phyloP scores from a whole-genome alignment of 2,329 filamentous ascomycete genomes.

The Onygenales sp. region DNA sequence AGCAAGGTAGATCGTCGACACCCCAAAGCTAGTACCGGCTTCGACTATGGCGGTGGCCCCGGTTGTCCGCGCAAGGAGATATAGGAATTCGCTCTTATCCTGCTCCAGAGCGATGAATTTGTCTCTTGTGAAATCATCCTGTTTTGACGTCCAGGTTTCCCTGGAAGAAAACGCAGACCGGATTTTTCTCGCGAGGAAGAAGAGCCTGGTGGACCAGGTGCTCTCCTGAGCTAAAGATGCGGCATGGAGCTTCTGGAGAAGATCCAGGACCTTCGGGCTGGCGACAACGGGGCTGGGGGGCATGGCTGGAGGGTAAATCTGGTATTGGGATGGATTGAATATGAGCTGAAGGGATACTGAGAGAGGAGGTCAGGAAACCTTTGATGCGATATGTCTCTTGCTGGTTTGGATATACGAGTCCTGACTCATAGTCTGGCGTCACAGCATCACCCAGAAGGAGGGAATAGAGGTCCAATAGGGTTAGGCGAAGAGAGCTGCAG shows the following conservation, averaged over 20 bases:
- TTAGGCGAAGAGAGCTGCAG: no score
- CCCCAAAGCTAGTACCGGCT: slow-evolving; percentile 52
- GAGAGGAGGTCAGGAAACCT: not conserved
- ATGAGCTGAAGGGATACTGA: not conserved
- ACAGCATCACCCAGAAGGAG: not conserved
- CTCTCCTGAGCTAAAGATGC: slow-evolving; percentile 25
- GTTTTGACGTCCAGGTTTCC: slow-evolving; percentile 7
- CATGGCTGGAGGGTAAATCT: slow-evolving; percentile 2
- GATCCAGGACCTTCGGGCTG: slow-evolving; percentile 12
- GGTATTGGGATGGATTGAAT: not conserved
- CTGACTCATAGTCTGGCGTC: not conserved
- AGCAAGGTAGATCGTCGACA: slow-evolving; percentile 54
- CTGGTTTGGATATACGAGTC: not conserved
- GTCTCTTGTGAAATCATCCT: slow-evolving; percentile 39
- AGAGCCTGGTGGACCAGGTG: slow-evolving; percentile 14
- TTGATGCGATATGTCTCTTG: not conserved
- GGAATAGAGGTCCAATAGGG: no score
- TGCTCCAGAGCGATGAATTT: slow-evolving; percentile 52
- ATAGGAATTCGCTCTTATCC: slow-evolving; percentile 50
- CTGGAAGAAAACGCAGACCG: slow-evolving; percentile 8
- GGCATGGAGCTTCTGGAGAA: slow-evolving; percentile 24
- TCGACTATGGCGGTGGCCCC: slow-evolving; percentile 47
- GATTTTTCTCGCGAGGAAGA: slow-evolving; percentile 14
- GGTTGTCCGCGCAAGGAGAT: slow-evolving; percentile 42
- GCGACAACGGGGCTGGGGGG: slow-evolving; percentile 8